Evolutionary conservation across 2,329 filamentous ascomycete species (phyloP).

Genomic region (Diaporthe longicolla): DNA sequence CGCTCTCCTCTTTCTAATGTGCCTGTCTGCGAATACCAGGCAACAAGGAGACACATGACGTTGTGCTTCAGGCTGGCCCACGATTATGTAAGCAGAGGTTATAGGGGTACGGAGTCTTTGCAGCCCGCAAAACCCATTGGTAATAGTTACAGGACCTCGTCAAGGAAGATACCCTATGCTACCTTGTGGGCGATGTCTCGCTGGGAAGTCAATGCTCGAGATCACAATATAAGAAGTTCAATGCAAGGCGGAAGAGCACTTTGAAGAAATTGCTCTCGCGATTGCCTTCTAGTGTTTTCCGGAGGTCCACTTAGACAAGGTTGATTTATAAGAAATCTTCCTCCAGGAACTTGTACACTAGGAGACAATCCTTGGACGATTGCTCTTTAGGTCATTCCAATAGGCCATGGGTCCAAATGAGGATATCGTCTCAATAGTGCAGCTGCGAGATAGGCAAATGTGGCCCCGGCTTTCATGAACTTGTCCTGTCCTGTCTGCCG

Average conservation of each 20-base stretch:
- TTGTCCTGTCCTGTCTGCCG: slow-evolving; percentile 21
- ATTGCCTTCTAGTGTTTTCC: too few relatives aligned
- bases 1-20: neutral
- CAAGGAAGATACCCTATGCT: neutral
- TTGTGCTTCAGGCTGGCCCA: neutral
- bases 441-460: neutral
- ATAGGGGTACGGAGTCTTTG: neutral
- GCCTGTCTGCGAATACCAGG: neutral
- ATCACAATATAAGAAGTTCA: neutral
- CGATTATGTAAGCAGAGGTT: neutral
- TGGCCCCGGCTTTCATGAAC: slow-evolving; percentile 6
- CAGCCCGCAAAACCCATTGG: neutral
- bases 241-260: neutral
- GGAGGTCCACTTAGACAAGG: too few relatives aligned
- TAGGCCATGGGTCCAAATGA: too few relatives aligned
- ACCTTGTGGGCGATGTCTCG: neutral
- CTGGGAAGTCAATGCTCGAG: neutral
- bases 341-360: neutral
- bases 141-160: neutral
- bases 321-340: neutral
- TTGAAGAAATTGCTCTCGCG: neutral
- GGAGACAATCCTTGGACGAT: neutral
- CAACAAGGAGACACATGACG: neutral
- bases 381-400: neutral
- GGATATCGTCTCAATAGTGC: neutral